Evolutionary conservation across 768 basidiomycete genomes (phyloP).

Genomic region (Daedaleopsis nitida): DNA sequence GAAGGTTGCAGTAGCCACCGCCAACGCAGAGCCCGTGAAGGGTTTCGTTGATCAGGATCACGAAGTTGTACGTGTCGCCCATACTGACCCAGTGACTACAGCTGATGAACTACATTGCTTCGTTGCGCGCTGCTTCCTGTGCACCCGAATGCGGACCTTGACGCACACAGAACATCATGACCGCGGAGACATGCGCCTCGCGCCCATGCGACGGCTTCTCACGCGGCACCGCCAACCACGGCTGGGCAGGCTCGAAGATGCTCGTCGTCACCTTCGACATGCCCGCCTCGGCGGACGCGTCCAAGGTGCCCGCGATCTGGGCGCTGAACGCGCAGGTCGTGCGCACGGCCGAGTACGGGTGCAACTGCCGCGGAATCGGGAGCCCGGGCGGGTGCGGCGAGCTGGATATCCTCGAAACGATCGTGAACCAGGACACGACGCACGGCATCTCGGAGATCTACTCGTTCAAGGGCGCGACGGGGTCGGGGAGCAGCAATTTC

Average conservation of each 20-base stretch:
- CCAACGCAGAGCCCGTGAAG: slow-evolving; percentile 23
- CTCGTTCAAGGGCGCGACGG: slow-evolving; percentile 34
- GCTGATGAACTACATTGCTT: slow-evolving; percentile 27
- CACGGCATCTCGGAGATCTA: slow-evolving; percentile 33
- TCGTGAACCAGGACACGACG: slow-evolving; percentile 20
- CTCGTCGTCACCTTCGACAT: slow-evolving; percentile 30
- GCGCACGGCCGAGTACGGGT: slow-evolving; percentile 33
- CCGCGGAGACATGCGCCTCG: slow-evolving; percentile 22
- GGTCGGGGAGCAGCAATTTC: slow-evolving; percentile 13
- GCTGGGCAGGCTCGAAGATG: slow-evolving; percentile 31
- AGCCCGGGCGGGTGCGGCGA: slow-evolving; percentile 27
- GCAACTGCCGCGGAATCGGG: slow-evolving; percentile 32
- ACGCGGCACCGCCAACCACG: slow-evolving; percentile 32
- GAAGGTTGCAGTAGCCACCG: slow-evolving; percentile 23
- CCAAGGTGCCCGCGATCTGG: slow-evolving; percentile 32
- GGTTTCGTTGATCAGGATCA: slow-evolving; percentile 13
- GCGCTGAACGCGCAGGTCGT: slow-evolving; percentile 32
- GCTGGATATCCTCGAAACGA: slow-evolving; percentile 32
- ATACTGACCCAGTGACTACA: not conserved
- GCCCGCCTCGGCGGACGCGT: slow-evolving; percentile 24
- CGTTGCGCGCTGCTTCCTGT: no score
- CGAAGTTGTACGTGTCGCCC: slow-evolving; percentile 13
- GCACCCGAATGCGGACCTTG: no score
- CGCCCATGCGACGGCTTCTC: slow-evolving; percentile 29
- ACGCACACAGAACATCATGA: slow-evolving; percentile 30